Evolutionary conservation across 2,329 filamentous ascomycete species (phyloP).

Genomic region (Pseudogymnoascus sp.): DNA sequence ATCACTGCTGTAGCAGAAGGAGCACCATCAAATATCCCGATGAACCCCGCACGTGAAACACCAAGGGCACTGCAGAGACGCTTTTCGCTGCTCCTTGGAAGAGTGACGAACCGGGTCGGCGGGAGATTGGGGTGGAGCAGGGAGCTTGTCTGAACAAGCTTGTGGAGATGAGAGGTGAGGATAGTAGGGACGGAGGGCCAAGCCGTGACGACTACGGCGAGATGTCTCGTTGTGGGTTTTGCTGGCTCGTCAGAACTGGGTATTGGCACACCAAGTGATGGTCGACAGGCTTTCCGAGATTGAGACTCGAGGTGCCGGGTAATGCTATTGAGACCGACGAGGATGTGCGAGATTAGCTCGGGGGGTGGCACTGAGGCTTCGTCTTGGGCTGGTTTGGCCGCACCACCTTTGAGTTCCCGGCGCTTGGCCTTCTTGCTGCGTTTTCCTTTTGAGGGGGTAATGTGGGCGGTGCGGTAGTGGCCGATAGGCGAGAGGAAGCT

Average conservation of each 20-base stretch:
- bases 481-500: conserved; percentile 61
- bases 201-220: conserved; percentile 50
- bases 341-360: conserved; percentile 49
- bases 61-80: conserved; percentile 51
- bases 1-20: conserved; percentile 52
- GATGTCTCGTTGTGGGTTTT: conserved; percentile 13
- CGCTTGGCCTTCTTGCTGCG: conserved; percentile 48
- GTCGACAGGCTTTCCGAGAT: conserved; percentile 16
- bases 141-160: conserved; percentile 47
- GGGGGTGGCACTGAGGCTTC: conserved; percentile 30
- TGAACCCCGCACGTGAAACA: conserved; percentile 57
- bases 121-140: conserved; percentile 32
- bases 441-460: conserved; percentile 55
- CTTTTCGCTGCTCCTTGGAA: conserved; percentile 54
- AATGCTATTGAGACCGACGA: conserved; percentile 60
- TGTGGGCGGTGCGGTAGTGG: conserved; percentile 49
- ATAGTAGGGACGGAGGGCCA: conserved; percentile 50
- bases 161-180: conserved; percentile 55
- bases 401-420: conserved; percentile 27
- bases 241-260: not conserved
- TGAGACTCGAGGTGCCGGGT: conserved; percentile 45
- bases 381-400: conserved; percentile 28
- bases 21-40: conserved; percentile 52
- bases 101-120: conserved; percentile 52
- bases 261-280: not conserved